These are phyloP conservation scores for Russula olivacea DNA, from an alignment of 768 basidiomycete genomes.

Conservation along the genomic window DNA sequence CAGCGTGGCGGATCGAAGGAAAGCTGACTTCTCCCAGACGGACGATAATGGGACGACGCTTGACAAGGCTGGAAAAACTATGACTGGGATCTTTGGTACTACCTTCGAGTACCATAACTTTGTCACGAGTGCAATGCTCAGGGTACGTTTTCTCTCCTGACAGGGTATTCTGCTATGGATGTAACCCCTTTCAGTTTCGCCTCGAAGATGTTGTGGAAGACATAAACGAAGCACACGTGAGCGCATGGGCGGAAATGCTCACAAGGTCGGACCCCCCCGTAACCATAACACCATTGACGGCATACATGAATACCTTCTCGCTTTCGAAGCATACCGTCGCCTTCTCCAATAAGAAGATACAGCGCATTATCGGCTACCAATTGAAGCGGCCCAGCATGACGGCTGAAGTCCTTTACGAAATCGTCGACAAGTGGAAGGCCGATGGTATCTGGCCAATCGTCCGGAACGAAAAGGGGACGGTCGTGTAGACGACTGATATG, in stretches of 20 bases:
- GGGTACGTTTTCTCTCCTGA: conserved; percentile 38
- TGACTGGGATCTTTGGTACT: conserved; percentile 70
- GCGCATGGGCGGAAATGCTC: conserved; percentile 80
- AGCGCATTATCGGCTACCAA: conserved; percentile 63
- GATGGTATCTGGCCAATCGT: conserved; percentile 50
- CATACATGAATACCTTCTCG: conserved; percentile 73
- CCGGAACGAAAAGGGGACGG: conserved; percentile 11
- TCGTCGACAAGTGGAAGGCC: conserved; percentile 74
- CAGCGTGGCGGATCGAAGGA: background rate
- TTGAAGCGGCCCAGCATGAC: conserved; percentile 58
- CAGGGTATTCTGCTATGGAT: conserved; percentile 3
- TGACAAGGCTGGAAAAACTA: conserved; percentile 55
- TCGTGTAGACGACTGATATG: conserved; percentile 13
- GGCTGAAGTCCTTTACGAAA: conserved; percentile 55
- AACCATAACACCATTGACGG: conserved; percentile 61
- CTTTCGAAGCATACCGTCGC: conserved; percentile 65
- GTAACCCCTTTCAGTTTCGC: conserved; percentile 40
- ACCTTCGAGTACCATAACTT: conserved; percentile 76
- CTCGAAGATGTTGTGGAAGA: conserved; percentile 71
- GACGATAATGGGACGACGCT: conserved; percentile 73
- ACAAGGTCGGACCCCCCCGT: conserved; percentile 63
- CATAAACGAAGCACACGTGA: conserved; percentile 79
- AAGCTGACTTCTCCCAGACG: conserved; percentile 39
- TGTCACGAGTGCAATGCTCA: conserved; percentile 59
- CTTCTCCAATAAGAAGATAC: conserved; percentile 68